These are phyloP conservation scores for Fragaria iinumae DNA, from an alignment of 306 rosid species.

Conservation along the genomic window DNA sequence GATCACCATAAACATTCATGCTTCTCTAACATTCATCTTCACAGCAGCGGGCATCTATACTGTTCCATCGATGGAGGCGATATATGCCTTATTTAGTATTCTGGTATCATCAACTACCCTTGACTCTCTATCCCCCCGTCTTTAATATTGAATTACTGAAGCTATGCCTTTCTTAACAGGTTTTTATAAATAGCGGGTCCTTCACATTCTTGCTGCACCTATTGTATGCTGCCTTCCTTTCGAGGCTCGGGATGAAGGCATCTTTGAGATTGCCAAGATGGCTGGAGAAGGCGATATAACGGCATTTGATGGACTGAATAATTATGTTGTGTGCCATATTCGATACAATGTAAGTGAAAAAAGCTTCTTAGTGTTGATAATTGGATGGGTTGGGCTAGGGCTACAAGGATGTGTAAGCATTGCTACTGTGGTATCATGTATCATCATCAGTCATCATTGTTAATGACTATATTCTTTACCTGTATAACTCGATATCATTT, in stretches of 20 bases:
- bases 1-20: constrained; percentile 96
- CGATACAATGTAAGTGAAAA: background rate
- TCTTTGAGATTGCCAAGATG: constrained; percentile 83
- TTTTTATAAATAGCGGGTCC: constrained; percentile 68
- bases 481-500: background rate
- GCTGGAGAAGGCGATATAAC: constrained; percentile 70
- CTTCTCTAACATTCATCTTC: constrained; percentile 78
- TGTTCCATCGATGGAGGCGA: constrained; percentile 74
- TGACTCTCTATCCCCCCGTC: background rate
- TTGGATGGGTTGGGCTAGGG: background rate
- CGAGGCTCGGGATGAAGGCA: constrained; percentile 84
- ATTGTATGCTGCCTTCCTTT: constrained; percentile 73
- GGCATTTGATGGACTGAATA: background rate
- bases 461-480: background rate
- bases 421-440: background rate
- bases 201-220: constrained; percentile 86
- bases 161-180: constrained; percentile 37
- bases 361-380: background rate
- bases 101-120: constrained; percentile 50
- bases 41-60: constrained; percentile 66
- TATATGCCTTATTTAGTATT: constrained; percentile 63
- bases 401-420: background rate
- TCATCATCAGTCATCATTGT: background rate
- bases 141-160: background rate
- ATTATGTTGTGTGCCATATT: background rate